Evolutionary conservation across 2,329 filamentous ascomycete species (phyloP), one percentile per base, ranked within the genome.

Genomic region (Ceratocystis smalleyi): DNA sequence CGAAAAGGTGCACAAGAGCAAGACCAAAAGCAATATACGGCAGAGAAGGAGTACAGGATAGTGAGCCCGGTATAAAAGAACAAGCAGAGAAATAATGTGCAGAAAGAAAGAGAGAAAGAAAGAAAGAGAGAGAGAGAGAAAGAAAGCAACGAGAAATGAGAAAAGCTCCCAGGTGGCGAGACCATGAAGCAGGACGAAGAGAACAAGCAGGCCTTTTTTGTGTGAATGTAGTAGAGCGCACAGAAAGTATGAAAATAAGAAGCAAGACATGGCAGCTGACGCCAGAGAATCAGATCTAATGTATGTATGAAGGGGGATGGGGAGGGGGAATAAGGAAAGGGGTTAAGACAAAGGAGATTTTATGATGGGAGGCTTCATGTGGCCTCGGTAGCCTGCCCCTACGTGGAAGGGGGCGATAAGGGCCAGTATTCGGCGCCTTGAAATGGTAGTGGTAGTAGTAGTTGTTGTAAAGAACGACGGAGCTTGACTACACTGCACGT

Each of bases 1-100:
- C 30, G 45, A n/a, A 59, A 7, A 22, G 27, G 49, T 0, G 49
- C 40, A 55, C 6, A 32, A 10, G 27, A 63, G 24, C 59, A 61
- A 32, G 35, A 19, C 17, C 59, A 61, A 24, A 45, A 35, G 43
- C 24, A 32, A 32, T 45, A 47, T 45, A 45, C 59, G 27, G 35
- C 24, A 54, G 55, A 62, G 62, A 57, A 55, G 17, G 17, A 62
- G 55, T 19, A 57, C 35, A 27, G 32, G 57, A 32, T 24, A 59
- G 12, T n/a, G 17, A 54, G 35, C 19, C 32, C 47, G 43, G 57
- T 57, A 47, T 64, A 61, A 30, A 47, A 61, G 32, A 61, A 47
- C n/a, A 27, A 40, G 45, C 54, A 51, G 67, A 35, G 59, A 64
- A 59, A 59, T 49, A 60, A 65, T 62, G 43, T 63, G 62, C n/a